These are phyloP conservation scores for Eremothecium gossypii DNA, from an alignment of 1,139 yeast genomes.

Conservation along the genomic window DNA sequence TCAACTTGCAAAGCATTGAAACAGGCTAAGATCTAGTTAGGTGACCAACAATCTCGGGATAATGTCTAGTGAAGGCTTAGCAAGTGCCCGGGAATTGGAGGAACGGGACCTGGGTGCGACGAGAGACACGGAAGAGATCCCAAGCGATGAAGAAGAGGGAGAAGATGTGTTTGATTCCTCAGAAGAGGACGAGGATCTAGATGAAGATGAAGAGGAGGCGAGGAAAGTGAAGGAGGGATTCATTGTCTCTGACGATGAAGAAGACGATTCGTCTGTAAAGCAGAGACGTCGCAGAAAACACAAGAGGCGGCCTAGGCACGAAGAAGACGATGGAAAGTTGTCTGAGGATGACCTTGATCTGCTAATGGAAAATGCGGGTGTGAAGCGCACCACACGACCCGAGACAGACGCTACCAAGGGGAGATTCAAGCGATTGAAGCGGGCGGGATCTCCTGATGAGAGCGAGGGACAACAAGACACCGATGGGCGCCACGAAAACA, in stretches of 20 bases:
- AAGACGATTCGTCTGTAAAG: slow-evolving; percentile 38
- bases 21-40: no score
- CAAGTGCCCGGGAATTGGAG: slow-evolving; percentile 20
- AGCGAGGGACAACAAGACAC: slow-evolving; percentile 27
- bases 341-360: slow-evolving; percentile 94
- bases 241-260: slow-evolving; percentile 87
- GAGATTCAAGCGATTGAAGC: slow-evolving; percentile 71
- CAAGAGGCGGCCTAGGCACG: slow-evolving; percentile 28
- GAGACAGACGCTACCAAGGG: slow-evolving; percentile 34
- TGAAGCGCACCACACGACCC: slow-evolving; percentile 34
- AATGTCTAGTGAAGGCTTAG: slow-evolving; percentile 10
- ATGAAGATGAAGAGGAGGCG: slow-evolving; percentile 68
- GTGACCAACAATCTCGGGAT: no score
- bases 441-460: slow-evolving; percentile 41
- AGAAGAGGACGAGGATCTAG: slow-evolving; percentile 68
- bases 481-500: slow-evolving; percentile 27
- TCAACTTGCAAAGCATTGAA: no score
- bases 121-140: slow-evolving; percentile 19
- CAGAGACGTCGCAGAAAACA: slow-evolving; percentile 39
- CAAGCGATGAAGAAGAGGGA: slow-evolving; percentile 38
- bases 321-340: slow-evolving; percentile 50
- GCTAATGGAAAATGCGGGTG: slow-evolving; percentile 84
- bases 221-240: slow-evolving; percentile 79
- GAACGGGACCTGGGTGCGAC: slow-evolving; percentile 28
- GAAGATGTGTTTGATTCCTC: slow-evolving; percentile 55